Base-by-base conservation (phyloP, 352 stramenopile species). In the Phytophthora boehmeriae region DNA sequence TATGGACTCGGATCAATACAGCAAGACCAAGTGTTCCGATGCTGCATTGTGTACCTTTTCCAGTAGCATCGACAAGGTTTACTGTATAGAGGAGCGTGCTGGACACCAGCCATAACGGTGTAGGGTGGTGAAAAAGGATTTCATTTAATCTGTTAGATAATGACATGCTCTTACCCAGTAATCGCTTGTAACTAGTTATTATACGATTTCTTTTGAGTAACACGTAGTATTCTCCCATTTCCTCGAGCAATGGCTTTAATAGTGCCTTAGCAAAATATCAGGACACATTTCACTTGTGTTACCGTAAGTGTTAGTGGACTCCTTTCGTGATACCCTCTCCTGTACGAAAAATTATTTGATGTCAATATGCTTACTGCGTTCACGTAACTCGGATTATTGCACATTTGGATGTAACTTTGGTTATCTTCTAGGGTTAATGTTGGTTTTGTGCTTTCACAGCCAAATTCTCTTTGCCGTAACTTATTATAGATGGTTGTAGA, bases 351-450 rank as follows among this genome's bases (percentile, higher is more conserved):
- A 50, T 32, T 54, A 65, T 5, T 54, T 53, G 0, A 65, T 58
- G 8, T 58, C 47, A 1, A 54, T 65, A 34, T 65, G 57, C 23
- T 65, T 54, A 5, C 27, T 46, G 2, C 38, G 14, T 6, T 36
- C 45, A 22, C 59, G 57, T 20, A 58, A 23, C 5, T 38, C 30
- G 28, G 28, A 30, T 64, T 64, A n/a, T 59, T 65, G 19, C 30
- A 50, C 13, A 65, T 52, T 11, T 54, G 43, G n/a, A 58, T 65
- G 32, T 13, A 58, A 30, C 27, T 50, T 54, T 65, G 56, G 20
- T 65, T 65, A 42, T 53, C 48, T 54, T 65, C 57, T 13, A 49
- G 11, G 16, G 49, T 62, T 35, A 54, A 20, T 23, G 43, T 61
- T 13, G 54, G 16, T 9, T 63, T 63, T 35, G 42, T 46, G 42